phyloP scores from a whole-genome alignment of 1,139 yeast species.

The Saccharomycopsis crataegensis region DNA sequence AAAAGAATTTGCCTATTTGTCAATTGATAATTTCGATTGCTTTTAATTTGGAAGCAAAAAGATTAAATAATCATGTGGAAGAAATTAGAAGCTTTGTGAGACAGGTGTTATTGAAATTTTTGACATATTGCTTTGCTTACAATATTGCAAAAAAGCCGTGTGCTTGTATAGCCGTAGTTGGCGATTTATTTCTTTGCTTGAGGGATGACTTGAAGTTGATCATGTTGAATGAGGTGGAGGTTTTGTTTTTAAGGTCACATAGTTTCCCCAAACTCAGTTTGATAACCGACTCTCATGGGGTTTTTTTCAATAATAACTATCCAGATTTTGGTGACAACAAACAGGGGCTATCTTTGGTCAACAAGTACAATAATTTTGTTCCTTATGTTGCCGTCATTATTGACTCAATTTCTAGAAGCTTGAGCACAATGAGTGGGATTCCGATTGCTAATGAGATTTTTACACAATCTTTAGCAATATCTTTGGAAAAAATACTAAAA shows the following conservation, averaged over 20 bases:
- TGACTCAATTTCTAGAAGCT: constrained; percentile 5
- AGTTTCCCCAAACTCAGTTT: constrained; percentile 28
- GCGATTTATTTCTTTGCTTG: constrained; percentile 28
- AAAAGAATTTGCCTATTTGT: constrained; percentile 12
- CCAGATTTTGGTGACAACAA: too few relatives aligned
- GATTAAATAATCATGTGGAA: neutral
- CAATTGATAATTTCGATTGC: constrained; percentile 6
- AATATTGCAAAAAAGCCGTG: constrained; percentile 2
- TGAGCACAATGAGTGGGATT: neutral
- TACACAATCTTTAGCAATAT: neutral
- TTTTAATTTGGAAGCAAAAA: neutral
- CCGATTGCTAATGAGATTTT: constrained; percentile 3
- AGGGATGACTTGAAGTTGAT: constrained; percentile 23
- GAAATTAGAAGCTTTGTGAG: constrained; percentile 1
- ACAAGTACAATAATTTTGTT: constrained; percentile 14
- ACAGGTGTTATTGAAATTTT: neutral
- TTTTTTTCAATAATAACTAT: too few relatives aligned
- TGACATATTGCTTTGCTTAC: constrained; percentile 3
- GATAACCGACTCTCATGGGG: neutral
- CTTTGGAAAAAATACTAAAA: constrained; percentile 1
- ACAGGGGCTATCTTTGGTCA: neutral
- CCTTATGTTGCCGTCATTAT: constrained; percentile 17
- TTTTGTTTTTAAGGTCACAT: constrained; percentile 31
- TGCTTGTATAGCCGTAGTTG: constrained; percentile 19
- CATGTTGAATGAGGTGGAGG: constrained; percentile 29